These are phyloP conservation scores for Casuarina cunninghamiana DNA, from an alignment of 306 rosid species.

Conservation along the genomic window DNA sequence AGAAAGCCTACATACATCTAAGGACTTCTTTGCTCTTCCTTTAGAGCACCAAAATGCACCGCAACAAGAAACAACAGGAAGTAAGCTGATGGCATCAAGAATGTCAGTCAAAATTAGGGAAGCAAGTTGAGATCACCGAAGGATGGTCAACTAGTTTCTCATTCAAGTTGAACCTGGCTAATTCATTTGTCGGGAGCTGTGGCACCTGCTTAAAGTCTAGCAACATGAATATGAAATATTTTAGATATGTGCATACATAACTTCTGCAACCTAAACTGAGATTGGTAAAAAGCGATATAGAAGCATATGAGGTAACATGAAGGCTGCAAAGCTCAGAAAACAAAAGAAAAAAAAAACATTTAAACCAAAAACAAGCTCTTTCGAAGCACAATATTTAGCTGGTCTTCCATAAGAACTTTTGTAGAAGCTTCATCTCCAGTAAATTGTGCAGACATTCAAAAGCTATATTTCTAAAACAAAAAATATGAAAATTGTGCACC, in stretches of 20 bases:
- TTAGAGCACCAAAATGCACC: neutral
- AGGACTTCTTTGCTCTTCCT: neutral
- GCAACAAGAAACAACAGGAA: neutral
- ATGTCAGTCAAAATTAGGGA: neutral
- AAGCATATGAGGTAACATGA: neutral
- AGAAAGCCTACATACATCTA: neutral
- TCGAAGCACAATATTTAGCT: neutral
- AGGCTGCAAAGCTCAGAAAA: neutral
- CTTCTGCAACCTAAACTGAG: too few relatives aligned
- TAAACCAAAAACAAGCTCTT: neutral
- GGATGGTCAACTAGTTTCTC: neutral
- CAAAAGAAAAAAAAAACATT: neutral
- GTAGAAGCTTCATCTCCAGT: neutral
- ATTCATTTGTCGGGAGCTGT: too few relatives aligned
- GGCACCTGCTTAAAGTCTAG: too few relatives aligned
- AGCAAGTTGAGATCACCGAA: neutral
- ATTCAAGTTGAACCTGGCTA: neutral
- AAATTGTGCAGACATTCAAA: neutral
- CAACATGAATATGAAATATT: too few relatives aligned
- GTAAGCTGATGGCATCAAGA: neutral
- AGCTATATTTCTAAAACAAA: constrained; percentile 1
- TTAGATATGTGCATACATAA: too few relatives aligned
- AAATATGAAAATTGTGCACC: neutral
- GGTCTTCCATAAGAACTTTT: neutral
- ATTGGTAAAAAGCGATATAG: too few relatives aligned